These are phyloP conservation scores for Hortiboletus flavorubellus DNA, from an alignment of 768 basidiomycete species.

Conservation along the genomic window DNA sequence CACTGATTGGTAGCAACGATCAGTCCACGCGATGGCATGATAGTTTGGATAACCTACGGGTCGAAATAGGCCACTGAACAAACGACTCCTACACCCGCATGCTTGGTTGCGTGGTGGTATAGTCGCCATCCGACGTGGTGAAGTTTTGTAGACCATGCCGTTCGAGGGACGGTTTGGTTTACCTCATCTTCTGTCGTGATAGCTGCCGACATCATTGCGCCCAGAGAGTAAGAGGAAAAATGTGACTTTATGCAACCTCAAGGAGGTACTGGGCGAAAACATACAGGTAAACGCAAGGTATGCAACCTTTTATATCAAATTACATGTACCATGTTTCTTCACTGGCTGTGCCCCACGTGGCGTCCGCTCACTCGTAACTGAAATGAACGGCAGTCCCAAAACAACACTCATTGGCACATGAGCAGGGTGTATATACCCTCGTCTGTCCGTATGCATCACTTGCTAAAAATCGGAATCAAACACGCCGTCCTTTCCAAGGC, in stretches of 20 bases:
- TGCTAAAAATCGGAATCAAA: conserved; percentile 30
- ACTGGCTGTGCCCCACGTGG: no score
- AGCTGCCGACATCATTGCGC: conserved; percentile 15
- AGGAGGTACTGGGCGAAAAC: background rate
- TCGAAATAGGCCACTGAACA: conserved; percentile 89
- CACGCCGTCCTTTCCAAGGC: conserved; percentile 27
- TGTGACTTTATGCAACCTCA: background rate
- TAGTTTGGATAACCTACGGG: conserved; percentile 50
- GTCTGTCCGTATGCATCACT: background rate
- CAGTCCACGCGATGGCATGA: background rate
- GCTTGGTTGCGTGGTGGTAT: conserved; percentile 54
- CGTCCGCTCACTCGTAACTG: no score
- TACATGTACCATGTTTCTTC: no score
- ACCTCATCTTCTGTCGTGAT: conserved; percentile 1
- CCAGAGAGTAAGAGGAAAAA: background rate
- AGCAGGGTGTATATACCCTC: no score
- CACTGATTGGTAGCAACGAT: conserved; percentile 36
- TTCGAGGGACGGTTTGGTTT: background rate
- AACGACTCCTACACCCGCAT: conserved; percentile 81
- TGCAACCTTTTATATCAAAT: background rate
- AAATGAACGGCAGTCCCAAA: no score
- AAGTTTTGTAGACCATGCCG: conserved; percentile 20
- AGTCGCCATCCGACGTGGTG: conserved; percentile 28
- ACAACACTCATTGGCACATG: no score
- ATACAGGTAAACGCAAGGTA: background rate